A percentile compares a stretch with the other conserved stretches of the same genome.
Evolutionary conservation across 176 grass and related monocot genomes (phyloP).

Genomic region (Triticum monococcum): DNA sequence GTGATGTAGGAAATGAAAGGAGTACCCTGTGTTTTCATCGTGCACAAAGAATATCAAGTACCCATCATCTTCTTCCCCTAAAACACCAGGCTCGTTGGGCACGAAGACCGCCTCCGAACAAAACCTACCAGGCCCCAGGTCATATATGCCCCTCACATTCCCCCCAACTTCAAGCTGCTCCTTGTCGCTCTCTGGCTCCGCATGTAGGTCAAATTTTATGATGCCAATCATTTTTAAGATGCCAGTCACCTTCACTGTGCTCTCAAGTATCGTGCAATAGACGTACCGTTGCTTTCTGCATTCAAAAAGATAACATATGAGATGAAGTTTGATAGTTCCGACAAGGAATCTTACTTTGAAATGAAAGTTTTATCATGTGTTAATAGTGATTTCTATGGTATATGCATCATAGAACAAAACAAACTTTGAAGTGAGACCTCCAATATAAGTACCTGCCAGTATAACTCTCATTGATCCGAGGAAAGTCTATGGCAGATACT

Average conservation of each 20-base stretch:
- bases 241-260: constrained; percentile 65
- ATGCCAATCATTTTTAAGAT: constrained; percentile 72
- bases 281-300: constrained; percentile 72
- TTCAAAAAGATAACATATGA: constrained; percentile 12
- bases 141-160: constrained; percentile 71
- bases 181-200: constrained; percentile 55
- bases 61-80: constrained; percentile 83
- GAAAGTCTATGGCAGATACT: constrained; percentile 88
- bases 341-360: background rate
- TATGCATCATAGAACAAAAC: background rate
- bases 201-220: constrained; percentile 86
- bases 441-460: constrained; percentile 59
- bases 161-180: constrained; percentile 81
- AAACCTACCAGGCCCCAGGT: constrained; percentile 68
- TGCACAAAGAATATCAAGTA: constrained; percentile 90
- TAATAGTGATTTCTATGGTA: background rate
- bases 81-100: constrained; percentile 56
- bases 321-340: background rate
- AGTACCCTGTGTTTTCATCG: constrained; percentile 86
- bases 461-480: constrained; percentile 89
- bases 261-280: constrained; percentile 75
- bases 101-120: constrained; percentile 93
- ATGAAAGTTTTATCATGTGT: background rate
- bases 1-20: background rate
- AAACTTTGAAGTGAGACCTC: background rate